Percentiles rank a stretch among this genome's conserved stretches.
Evolutionary conservation across 1,284 basidiomycete species (phyloP).

Genomic region (Melampsora abietis-canadensis): DNA sequence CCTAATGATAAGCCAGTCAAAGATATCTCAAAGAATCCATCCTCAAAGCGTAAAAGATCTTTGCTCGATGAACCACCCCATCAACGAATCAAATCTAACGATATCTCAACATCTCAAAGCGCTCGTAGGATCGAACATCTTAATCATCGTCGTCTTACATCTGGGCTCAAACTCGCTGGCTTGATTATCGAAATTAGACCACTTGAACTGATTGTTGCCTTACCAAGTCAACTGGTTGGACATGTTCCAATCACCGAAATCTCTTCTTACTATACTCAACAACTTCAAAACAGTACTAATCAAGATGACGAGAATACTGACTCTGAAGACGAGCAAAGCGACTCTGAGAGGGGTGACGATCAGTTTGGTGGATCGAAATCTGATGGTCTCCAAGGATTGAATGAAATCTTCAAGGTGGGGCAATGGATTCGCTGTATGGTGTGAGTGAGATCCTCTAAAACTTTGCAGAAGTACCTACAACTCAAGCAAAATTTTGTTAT

Average conservation of each 20-base stretch:
- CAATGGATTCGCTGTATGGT: constrained; percentile 83
- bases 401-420: constrained; percentile 73
- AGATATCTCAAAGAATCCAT: neutral
- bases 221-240: constrained; percentile 90
- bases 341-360: constrained; percentile 61
- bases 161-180: constrained; percentile 81
- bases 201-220: constrained; percentile 82
- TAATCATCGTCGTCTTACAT: constrained; percentile 60
- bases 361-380: constrained; percentile 57
- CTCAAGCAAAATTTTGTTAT: constrained; percentile 21
- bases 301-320: constrained; percentile 9
- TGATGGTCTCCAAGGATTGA: constrained; percentile 58
- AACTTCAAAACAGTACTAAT: constrained; percentile 56
- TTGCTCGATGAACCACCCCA: constrained; percentile 6
- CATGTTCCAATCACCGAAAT: constrained; percentile 94
- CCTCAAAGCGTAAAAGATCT: constrained; percentile 15
- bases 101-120: neutral
- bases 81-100: neutral
- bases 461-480: too few relatives aligned
- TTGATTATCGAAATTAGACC: constrained; percentile 84
- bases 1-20: neutral
- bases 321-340: constrained; percentile 49
- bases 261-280: constrained; percentile 73
- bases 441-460: constrained; percentile 60
- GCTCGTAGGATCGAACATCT: constrained; percentile 33